Base-by-base conservation (phyloP, 192 early-diverging fungal species). In the Spizellomyces sp. region DNA sequence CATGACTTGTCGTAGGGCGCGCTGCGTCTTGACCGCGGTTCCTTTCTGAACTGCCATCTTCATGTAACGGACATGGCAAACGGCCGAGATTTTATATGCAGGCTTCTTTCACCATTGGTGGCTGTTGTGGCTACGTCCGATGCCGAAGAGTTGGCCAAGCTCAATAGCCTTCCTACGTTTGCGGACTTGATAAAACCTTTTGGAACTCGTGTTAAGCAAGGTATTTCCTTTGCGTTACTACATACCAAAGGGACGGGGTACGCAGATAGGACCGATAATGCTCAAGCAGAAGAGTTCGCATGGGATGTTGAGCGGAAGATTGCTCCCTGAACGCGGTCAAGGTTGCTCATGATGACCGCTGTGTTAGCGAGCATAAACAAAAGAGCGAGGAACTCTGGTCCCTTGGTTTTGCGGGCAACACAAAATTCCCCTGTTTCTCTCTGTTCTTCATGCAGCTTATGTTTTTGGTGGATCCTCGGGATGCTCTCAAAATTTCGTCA, bases 121-220 rank as follows among this genome's bases (percentile, higher is more conserved):
- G 91, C 88, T 1, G 85, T 92, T 27, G 72, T 83, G 9, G 80
- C 90, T 5, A 88, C 88, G 14, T 71, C 71, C 45, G 90, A 89
- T 68, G 89, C 86, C 0, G 87, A 89, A 8, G 84, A 82, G 19
- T 65, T 89, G 10, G 88, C 84, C 58, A 80, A 78, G 58, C 76
- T 76, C 10, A 92, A 89, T 66, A 76, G 86, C 42, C 71, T 92
- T 43, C 74, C 83, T 9, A 80, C 82, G 1, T 74, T 92, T 48
- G 82, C 80, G 4, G 83, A 91, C 57, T 72, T 92, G 14, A 66
- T 94, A 48, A 72, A 80, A 47, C 92, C 92, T 27, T 94, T 94
- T 81, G 91, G 90, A 8, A 79, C 83, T 15, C 73, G 78, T 22
- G 86, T 91, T 45, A 84, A 46, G 22, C 52, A 56, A 70, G 58